A percentile compares a stretch with the other conserved stretches of the same genome.
Conservation (phyloP, 2,329 filamentous ascomycete species). For the Aspergillus pseudoterreus region DNA sequence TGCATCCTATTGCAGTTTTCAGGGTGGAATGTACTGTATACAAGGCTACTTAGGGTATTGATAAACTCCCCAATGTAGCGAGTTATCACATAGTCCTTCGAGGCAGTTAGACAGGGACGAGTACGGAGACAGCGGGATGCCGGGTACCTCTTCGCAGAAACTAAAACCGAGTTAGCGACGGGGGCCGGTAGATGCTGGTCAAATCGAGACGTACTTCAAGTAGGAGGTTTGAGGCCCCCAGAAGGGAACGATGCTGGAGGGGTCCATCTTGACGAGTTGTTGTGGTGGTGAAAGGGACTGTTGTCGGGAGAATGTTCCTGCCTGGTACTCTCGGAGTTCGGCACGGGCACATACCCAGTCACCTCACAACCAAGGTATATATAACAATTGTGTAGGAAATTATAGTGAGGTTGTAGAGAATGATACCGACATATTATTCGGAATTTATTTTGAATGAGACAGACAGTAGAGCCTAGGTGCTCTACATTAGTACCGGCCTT, state of each 20-base stretch:
- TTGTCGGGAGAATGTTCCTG: too few species aligned
- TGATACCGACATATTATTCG: too few species aligned
- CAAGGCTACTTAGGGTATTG: slow-evolving; percentile 43
- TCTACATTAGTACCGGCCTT: too few species aligned
- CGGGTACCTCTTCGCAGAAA: slow-evolving; percentile 27
- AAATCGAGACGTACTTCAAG: slow-evolving; percentile 20
- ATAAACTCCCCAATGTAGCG: slow-evolving; percentile 45
- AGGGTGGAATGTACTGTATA: slow-evolving; percentile 26
- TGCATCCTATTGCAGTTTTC: too few species aligned
- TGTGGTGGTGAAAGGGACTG: background rate
- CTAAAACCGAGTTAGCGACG: slow-evolving; percentile 9
- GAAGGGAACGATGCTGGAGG: slow-evolving; percentile 12
- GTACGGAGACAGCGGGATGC: too few species aligned
- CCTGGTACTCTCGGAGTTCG: too few species aligned
- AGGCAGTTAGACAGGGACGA: background rate
- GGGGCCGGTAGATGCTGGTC: background rate
- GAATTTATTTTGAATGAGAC: too few species aligned
- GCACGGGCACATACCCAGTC: too few species aligned
- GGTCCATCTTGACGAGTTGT: slow-evolving; percentile 1
- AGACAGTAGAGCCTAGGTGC: too few species aligned
- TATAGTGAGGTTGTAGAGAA: too few species aligned
- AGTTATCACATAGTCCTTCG: slow-evolving; percentile 40
- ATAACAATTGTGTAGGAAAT: too few species aligned
- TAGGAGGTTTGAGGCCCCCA: slow-evolving; percentile 29
- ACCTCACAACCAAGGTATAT: too few species aligned